Base-by-base conservation (phyloP, 177 flowering plant species). In the Vitis hybrid region DNA sequence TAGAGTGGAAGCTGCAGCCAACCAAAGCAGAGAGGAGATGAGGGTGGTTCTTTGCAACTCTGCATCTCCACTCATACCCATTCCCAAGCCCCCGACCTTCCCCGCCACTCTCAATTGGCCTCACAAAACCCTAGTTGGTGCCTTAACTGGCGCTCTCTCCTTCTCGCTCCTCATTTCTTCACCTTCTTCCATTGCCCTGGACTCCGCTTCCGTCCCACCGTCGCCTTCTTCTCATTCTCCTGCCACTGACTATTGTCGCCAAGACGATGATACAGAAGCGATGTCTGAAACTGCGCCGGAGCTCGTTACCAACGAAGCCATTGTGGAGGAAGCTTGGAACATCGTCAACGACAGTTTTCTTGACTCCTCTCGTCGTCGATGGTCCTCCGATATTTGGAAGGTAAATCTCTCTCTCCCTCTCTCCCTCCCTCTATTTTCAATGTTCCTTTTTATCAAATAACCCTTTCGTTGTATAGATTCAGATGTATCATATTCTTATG, bases 311-410 rank as follows among this genome's bases (percentile, higher is more conserved):
- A 90, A 92, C 71, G 85, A 89, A 65, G 90, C 74, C 39, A 84
- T 94, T 32, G 99, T 94, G 26, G 87, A 86, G 78, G 98, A 94
- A 77, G 99, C 98, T 70, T 94, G 98, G 99, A 82, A 88, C 77
- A 86, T 92, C 51, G 96, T 94, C 39, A 86, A 91, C 73, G 98
- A 91, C 4, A 83, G 89, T 74, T 94, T 89, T 69, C 84, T 94
- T 15, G 87, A 90, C 56, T 48, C 89, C 26, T 78, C 80, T 58
- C 85, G 80, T 49, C 80, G 64, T 72, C 87, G 84, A 1, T 94
- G 95, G 97, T 87, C 97, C 11, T 88, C 94, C 3, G 87, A 91
- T 21, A 45, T 74, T 11, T 94, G 99, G 99, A 76, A 83, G 87
- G 98, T 89, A 81, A 59, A 11, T 61, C 65, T 51, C 39, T 48